Conservation (phyloP, 1,139 yeast species). For the Meyerozyma sp. region DNA sequence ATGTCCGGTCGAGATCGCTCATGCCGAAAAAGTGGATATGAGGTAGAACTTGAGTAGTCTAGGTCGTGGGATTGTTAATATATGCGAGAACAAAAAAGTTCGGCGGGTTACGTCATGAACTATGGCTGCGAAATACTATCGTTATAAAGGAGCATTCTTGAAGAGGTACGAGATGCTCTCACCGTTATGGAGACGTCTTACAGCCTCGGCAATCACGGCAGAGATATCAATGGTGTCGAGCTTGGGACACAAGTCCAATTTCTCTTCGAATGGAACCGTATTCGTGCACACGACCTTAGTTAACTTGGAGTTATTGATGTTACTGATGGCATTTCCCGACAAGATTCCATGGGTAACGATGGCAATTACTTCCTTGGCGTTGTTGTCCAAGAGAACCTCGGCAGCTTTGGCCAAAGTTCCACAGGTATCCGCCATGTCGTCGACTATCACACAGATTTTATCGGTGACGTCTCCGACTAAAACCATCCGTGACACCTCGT, state of each 20-base stretch:
- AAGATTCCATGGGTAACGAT: constrained; percentile 94
- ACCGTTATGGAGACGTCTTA: constrained; percentile 94
- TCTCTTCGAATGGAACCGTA: constrained; percentile 87
- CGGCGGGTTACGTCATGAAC: not conserved
- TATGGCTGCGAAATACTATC: not conserved
- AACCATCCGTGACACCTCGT: constrained; percentile 92
- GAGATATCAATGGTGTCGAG: constrained; percentile 81
- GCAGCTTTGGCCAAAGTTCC: constrained; percentile 97
- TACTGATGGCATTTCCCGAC: constrained; percentile 81
- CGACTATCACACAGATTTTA: constrained; percentile 85
- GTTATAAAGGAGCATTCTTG: constrained; percentile 46
- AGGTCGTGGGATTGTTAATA: not conserved
- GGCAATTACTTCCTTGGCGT: constrained; percentile 83
- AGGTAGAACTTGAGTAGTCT: not conserved
- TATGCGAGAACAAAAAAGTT: not conserved
- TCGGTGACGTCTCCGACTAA: constrained; percentile 91
- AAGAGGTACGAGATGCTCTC: constrained; percentile 91
- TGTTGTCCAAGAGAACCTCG: constrained; percentile 74
- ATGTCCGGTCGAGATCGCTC: constrained; percentile 31
- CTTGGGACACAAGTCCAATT: constrained; percentile 63
- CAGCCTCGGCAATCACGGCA: constrained; percentile 91
- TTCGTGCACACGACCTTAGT: constrained; percentile 88
- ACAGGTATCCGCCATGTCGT: constrained; percentile 99
- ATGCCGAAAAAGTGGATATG: constrained; percentile 1
- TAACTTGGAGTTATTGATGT: constrained; percentile 73